Evolutionary conservation across 371 early-diverging fungal genomes (phyloP).

Genomic region (Rhizopus arrhizus): DNA sequence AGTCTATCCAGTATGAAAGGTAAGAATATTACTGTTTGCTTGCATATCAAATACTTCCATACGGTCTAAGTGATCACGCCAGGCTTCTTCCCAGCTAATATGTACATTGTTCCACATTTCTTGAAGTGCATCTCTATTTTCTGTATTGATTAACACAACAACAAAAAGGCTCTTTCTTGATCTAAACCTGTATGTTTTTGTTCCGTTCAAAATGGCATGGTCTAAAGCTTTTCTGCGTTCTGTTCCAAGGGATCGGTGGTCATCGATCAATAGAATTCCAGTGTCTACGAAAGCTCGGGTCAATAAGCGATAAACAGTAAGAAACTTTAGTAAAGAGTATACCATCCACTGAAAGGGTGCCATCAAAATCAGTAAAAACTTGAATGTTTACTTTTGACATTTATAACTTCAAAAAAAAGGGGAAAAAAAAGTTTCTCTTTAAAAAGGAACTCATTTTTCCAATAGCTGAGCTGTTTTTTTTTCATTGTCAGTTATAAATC

Average conservation of each 20-base stretch:
- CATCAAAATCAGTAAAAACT: conserved; percentile 56
- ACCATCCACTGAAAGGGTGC: conserved; percentile 53
- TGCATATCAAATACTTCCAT: conserved; percentile 1
- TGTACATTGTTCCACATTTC: conserved; percentile 67
- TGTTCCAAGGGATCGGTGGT: conserved; percentile 46
- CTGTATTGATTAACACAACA: neutral
- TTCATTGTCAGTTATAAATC: no score
- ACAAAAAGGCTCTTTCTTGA: neutral
- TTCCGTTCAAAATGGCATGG: conserved; percentile 41
- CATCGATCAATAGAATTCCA: conserved; percentile 48
- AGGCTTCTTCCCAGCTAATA: conserved; percentile 62
- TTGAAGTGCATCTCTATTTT: conserved; percentile 40
- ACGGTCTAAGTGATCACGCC: conserved; percentile 55
- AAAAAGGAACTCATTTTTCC: neutral
- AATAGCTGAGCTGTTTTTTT: no score
- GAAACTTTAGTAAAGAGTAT: neutral
- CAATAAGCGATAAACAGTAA: neutral
- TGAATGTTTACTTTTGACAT: conserved; percentile 31
- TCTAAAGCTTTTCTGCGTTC: conserved; percentile 46
- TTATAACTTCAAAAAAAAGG: neutral
- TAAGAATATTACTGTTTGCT: neutral
- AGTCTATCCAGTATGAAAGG: conserved; percentile 23
- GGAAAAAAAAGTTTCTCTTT: neutral
- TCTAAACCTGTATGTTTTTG: conserved; percentile 42
- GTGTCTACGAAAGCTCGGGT: conserved; percentile 30